Percentiles rank a stretch among this genome's conserved stretches.
Conservation (phyloP, 2,329 filamentous ascomycete genomes). For the Claviceps pazoutovae region DNA sequence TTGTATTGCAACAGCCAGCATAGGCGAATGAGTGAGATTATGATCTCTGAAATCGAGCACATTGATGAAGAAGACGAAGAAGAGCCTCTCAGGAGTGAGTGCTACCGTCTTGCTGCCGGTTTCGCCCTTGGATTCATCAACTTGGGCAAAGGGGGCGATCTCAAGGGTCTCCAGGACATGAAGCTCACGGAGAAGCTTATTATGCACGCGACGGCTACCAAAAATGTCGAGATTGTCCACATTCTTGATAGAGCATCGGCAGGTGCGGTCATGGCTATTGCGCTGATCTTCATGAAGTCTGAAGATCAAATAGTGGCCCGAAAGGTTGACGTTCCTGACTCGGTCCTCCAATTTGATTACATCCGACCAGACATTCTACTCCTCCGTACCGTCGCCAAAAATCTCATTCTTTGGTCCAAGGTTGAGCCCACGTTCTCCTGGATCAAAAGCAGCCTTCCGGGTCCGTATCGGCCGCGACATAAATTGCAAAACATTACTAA, state of each 20-base stretch:
- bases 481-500: conserved; percentile 44
- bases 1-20: conserved; percentile 93
- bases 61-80: conserved; percentile 69
- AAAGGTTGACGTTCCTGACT: conserved; percentile 88
- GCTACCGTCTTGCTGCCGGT: conserved; percentile 88
- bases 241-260: conserved; percentile 86
- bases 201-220: conserved; percentile 71
- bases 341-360: conserved; percentile 84
- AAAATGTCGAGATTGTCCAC: conserved; percentile 84
- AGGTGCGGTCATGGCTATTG: conserved; percentile 79
- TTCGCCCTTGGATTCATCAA: conserved; percentile 93
- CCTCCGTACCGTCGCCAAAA: conserved; percentile 73
- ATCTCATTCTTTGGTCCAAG: conserved; percentile 83
- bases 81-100: conserved; percentile 77
- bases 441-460: conserved; percentile 62
- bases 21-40: conserved; percentile 95
- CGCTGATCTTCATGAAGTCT: conserved; percentile 94
- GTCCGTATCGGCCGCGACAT: conserved; percentile 48
- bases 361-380: conserved; percentile 87
- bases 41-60: conserved; percentile 93
- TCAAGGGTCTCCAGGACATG: conserved; percentile 88
- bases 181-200: conserved; percentile 78
- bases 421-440: conserved; percentile 63
- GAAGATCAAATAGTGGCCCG: conserved; percentile 74
- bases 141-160: conserved; percentile 74